Evolutionary conservation across 768 basidiomycete species (phyloP).

Genomic region (Mycena haematopus): DNA sequence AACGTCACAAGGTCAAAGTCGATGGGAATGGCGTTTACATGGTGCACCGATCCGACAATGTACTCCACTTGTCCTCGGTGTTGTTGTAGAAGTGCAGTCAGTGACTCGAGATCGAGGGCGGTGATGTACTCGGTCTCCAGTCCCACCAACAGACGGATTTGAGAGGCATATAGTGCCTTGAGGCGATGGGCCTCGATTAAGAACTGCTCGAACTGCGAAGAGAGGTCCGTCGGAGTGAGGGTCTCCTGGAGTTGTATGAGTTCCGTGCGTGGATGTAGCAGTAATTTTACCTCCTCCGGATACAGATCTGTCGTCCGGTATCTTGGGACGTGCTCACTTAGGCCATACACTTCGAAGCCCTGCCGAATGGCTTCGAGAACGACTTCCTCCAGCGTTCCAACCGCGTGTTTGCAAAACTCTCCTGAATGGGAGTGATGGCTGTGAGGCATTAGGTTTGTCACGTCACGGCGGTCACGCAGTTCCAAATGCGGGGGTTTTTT

Average conservation of each 20-base stretch:
- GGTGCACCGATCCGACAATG: constrained; percentile 92
- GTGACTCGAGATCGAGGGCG: constrained; percentile 60
- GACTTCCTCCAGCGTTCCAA: constrained; percentile 80
- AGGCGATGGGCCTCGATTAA: constrained; percentile 82
- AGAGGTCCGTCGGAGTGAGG: constrained; percentile 57
- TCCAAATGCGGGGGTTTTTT: too few species aligned
- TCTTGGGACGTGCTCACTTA: constrained; percentile 93
- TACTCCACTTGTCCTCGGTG: constrained; percentile 73
- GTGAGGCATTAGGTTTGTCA: constrained; percentile 56
- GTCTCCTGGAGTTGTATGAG: constrained; percentile 52
- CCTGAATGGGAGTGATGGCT: constrained; percentile 94
- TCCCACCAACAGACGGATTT: constrained; percentile 83
- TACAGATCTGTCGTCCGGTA: constrained; percentile 85
- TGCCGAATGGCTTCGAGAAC: constrained; percentile 80
- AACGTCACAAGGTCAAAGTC: constrained; percentile 87
- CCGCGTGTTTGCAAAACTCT: constrained; percentile 91
- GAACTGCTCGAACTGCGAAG: constrained; percentile 73
- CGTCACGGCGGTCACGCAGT: constrained; percentile 2
- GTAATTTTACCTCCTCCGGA: constrained; percentile 84
- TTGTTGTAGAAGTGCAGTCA: constrained; percentile 57
- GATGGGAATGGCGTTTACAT: constrained; percentile 86
- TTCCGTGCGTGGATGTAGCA: constrained; percentile 19
- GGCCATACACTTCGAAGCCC: constrained; percentile 82
- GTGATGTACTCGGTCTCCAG: constrained; percentile 94
- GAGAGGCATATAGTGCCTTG: constrained; percentile 61